Evolutionary conservation across 345 rosid genomes (phyloP).

Genomic region (Noccaea bulbosa): DNA sequence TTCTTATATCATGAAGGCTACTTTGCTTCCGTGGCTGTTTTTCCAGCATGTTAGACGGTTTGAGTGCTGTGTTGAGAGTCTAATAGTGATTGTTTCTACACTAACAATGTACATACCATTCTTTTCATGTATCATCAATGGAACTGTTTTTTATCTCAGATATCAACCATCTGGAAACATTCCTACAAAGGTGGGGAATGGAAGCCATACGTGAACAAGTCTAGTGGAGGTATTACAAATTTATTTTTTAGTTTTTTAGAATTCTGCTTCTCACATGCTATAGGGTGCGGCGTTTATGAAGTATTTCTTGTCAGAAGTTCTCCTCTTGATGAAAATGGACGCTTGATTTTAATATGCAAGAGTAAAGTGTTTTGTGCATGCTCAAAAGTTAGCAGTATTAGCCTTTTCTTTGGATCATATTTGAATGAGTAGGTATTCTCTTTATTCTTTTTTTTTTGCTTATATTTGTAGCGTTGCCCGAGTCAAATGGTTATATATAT

Average conservation of each 20-base stretch:
- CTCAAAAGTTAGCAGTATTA: conserved; percentile 1
- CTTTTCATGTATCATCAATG: conserved; percentile 10
- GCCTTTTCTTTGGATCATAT: conserved; percentile 13
- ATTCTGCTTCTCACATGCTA: conserved; percentile 2
- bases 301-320: conserved; percentile 5
- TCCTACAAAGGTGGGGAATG: conserved; percentile 78
- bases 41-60: background rate
- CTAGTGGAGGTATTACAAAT: conserved; percentile 66
- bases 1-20: background rate
- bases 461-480: conserved; percentile 69
- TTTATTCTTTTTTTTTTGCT: conserved; percentile 18
- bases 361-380: background rate
- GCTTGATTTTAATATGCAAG: conserved; percentile 3
- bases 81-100: background rate
- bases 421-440: conserved; percentile 7
- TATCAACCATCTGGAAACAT: conserved; percentile 88
- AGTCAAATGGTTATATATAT: conserved; percentile 91
- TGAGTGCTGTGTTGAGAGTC: conserved; percentile 6
- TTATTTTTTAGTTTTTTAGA: background rate
- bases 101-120: background rate
- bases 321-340: background rate
- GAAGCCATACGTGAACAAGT: conserved; percentile 73
- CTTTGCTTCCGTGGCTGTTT: conserved; percentile 25
- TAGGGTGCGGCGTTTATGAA: conserved; percentile 15
- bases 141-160: conserved; percentile 49